These are phyloP conservation scores for Podospora anserina DNA, from an alignment of 495 filamentous ascomycete genomes.

Conservation along the genomic window DNA sequence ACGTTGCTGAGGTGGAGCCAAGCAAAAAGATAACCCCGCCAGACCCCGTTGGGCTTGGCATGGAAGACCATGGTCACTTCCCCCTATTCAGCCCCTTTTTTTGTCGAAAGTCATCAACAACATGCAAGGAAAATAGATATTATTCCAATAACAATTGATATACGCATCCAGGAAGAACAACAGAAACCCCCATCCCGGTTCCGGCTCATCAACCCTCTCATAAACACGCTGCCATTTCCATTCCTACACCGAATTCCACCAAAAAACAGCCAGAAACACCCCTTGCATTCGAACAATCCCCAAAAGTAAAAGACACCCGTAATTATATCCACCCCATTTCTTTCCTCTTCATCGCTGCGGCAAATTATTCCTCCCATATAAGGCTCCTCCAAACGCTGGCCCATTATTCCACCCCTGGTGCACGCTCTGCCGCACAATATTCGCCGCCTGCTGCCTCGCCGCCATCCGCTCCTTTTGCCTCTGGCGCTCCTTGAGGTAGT, in stretches of 20 bases:
- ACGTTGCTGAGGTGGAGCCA: neutral
- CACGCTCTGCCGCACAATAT: slow-evolving; percentile 92
- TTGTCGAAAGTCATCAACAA: neutral
- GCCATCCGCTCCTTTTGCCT: slow-evolving; percentile 92
- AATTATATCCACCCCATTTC: neutral
- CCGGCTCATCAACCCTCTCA: neutral
- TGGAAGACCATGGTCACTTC: neutral
- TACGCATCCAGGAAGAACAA: neutral
- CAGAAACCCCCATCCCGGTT: neutral
- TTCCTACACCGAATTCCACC: too few species aligned
- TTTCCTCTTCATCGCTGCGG: slow-evolving; percentile 23
- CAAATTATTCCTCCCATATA: slow-evolving; percentile 32
- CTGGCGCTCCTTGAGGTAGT: slow-evolving; percentile 85
- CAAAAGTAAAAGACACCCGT: neutral
- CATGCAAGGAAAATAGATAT: neutral
- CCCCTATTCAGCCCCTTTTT: neutral
- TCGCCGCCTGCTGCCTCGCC: slow-evolving; percentile 83
- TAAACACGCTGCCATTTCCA: neutral
- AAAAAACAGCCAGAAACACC: neutral
- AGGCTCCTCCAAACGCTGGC: slow-evolving; percentile 33
- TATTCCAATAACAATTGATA: neutral
- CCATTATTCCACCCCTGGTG: slow-evolving; percentile 57
- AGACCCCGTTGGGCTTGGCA: neutral
- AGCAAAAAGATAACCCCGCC: neutral
- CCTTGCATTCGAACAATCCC: neutral